Base-by-base conservation (phyloP, 805 yeast species). In the Lipomyces chichibuensis region DNA sequence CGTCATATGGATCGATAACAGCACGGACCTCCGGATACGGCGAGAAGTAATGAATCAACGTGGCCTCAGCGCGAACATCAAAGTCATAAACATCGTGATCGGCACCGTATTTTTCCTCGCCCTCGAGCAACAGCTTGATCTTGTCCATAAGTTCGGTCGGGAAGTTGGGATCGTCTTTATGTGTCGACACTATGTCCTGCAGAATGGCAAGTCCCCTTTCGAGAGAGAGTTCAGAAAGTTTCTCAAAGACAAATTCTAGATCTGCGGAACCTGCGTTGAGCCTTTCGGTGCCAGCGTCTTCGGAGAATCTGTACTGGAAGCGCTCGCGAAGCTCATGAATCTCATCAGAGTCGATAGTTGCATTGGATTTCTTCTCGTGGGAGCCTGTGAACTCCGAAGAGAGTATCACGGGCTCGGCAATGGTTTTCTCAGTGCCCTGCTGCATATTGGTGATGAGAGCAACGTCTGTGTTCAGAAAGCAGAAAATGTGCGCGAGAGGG, bases 21-120 rank as follows among this genome's bases (percentile, higher is more conserved):
- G 90, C 85, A 52, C 90, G 76, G 20, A 87, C 88, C 72, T 87
- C 91, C 0, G 89, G 88, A 69, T 86, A 86, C 3, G 89, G 88
- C 5, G 88, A 84, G 73, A 81, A 82, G 69, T 71, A 74, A 54
- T 64, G 59, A 46, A 75, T 77, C 57, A 84, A 71, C 35, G 80
- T 80, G 7, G 85, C 85, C 66, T 83, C 82, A 39, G 80, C 73
- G 65, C 77, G 77, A 37, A 78, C 75, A 53, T 79, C 80, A n/a
- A 80, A 72, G 8, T 69, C 69, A 37, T 59, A 59, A 29, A 17
- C 13, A 9, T 59, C 64, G 4, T 25, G 37, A 17, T 37, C 53
- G n/a, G 29, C 43, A 13, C 54, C 59, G 54, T 37, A 51, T 20
- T 25, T 35, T 29, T 53, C 53, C 25, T 23, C 59, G 9, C 59